These are phyloP conservation scores for Emergomyces africanus DNA, from an alignment of 2,329 filamentous ascomycete species.

Conservation along the genomic window DNA sequence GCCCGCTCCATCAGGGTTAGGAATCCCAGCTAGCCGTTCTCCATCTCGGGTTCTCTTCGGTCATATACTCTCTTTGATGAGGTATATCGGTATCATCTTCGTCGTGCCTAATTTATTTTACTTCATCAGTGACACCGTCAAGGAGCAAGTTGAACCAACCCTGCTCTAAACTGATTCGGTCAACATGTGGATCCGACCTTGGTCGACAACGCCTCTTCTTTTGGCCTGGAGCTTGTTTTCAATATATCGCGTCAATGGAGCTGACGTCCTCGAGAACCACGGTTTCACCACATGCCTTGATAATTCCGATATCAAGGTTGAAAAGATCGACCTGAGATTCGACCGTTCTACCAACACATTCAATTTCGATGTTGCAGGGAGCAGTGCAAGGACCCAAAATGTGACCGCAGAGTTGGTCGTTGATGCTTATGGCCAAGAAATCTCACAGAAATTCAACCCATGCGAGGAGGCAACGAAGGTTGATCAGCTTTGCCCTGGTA, in stretches of 20 bases:
- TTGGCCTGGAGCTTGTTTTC: conserved; percentile 18
- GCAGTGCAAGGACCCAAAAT: conserved; percentile 60
- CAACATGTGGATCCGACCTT: conserved; percentile 18
- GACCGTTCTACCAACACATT: conserved; percentile 61
- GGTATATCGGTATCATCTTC: not conserved
- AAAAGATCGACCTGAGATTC: conserved; percentile 66
- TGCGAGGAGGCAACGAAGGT: conserved; percentile 58
- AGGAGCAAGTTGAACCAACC: not conserved
- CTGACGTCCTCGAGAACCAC: conserved; percentile 63
- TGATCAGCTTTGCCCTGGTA: conserved; percentile 67
- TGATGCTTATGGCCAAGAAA: conserved; percentile 71
- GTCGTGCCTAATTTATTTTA: not conserved
- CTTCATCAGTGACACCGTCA: not conserved
- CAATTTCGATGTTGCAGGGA: conserved; percentile 70
- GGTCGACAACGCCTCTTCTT: conserved; percentile 11
- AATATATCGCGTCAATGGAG: conserved; percentile 43
- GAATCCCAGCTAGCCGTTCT: not conserved
- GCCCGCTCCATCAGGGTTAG: not conserved
- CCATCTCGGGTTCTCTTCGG: not conserved
- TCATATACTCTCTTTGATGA: not conserved
- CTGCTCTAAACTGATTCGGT: not conserved
- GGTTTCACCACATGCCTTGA: conserved; percentile 63
- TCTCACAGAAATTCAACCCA: conserved; percentile 69
- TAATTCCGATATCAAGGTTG: conserved; percentile 50
- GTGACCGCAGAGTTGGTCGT: conserved; percentile 66